Conservation (phyloP, 2,329 filamentous ascomycete genomes). For the Trichoderma sp. region DNA sequence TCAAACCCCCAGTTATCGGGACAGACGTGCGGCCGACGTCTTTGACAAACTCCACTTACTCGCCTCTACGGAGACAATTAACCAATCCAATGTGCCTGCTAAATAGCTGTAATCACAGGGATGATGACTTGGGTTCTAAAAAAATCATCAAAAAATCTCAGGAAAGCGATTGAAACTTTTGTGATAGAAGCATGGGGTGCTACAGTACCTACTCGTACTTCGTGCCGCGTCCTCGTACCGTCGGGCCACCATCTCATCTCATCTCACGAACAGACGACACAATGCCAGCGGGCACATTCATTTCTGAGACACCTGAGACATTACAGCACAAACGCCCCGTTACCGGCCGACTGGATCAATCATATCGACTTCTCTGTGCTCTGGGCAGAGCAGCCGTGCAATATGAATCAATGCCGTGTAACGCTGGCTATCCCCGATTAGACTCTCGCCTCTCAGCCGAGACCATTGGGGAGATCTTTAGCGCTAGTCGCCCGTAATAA, state of each 20-base stretch:
- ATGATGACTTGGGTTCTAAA: neutral
- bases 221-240: neutral
- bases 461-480: conserved; percentile 18
- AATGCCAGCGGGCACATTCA: neutral
- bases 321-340: neutral
- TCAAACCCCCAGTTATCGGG: conserved; percentile 8
- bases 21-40: conserved; percentile 16
- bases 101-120: neutral
- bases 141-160: neutral
- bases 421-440: conserved; percentile 17
- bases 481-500: conserved; percentile 20
- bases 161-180: neutral
- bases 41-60: conserved; percentile 11
- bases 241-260: conserved; percentile 1
- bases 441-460: conserved; percentile 20
- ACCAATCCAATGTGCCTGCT: neutral
- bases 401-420: conserved; percentile 16
- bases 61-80: conserved; percentile 15
- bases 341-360: conserved; percentile 10
- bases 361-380: neutral
- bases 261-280: neutral
- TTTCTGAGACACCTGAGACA: conserved; percentile 13
- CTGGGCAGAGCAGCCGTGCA: neutral
- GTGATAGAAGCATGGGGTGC: conserved; percentile 16
- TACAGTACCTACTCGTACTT: neutral